phyloP scores from a whole-genome alignment of 1,139 yeast species.

The Magnusiomyces tetraspermus region DNA sequence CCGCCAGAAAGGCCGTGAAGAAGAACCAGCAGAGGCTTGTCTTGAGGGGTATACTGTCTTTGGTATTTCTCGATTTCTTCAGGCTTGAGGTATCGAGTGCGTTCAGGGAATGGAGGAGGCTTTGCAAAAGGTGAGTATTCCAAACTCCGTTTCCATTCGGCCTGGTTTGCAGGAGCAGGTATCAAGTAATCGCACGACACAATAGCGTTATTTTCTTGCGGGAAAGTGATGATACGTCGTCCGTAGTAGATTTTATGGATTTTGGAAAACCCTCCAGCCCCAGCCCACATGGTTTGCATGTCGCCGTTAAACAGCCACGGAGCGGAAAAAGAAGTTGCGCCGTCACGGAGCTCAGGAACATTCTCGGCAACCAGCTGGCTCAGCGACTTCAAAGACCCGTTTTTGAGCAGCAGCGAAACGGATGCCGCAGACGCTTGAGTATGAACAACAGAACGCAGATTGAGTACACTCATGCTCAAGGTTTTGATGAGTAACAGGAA shows the following conservation, averaged over 20 bases:
- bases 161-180: slow-evolving; percentile 38
- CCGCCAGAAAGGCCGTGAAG: slow-evolving; percentile 90
- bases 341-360: slow-evolving; percentile 40
- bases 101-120: slow-evolving; percentile 67
- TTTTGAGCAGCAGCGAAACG: slow-evolving; percentile 34
- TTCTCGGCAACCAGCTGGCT: slow-evolving; percentile 35
- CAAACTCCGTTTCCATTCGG: slow-evolving; percentile 43
- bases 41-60: slow-evolving; percentile 19
- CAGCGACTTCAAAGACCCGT: slow-evolving; percentile 26
- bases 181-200: slow-evolving; percentile 75
- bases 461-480: slow-evolving; percentile 8
- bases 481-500: neutral
- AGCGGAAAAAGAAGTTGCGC: slow-evolving; percentile 27
- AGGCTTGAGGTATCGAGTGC: slow-evolving; percentile 60
- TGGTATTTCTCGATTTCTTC: slow-evolving; percentile 35
- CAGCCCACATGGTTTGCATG: slow-evolving; percentile 63
- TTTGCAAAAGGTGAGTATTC: slow-evolving; percentile 51
- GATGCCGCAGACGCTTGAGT: slow-evolving; percentile 14
- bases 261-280: slow-evolving; percentile 45
- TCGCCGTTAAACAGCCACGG: slow-evolving; percentile 65
- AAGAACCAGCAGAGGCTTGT: slow-evolving; percentile 57
- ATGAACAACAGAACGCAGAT: slow-evolving; percentile 11
- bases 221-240: slow-evolving; percentile 47
- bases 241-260: slow-evolving; percentile 61
- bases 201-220: slow-evolving; percentile 49